Base-by-base conservation (phyloP, 1,139 yeast species). In the Suhomyces wounanorum region DNA sequence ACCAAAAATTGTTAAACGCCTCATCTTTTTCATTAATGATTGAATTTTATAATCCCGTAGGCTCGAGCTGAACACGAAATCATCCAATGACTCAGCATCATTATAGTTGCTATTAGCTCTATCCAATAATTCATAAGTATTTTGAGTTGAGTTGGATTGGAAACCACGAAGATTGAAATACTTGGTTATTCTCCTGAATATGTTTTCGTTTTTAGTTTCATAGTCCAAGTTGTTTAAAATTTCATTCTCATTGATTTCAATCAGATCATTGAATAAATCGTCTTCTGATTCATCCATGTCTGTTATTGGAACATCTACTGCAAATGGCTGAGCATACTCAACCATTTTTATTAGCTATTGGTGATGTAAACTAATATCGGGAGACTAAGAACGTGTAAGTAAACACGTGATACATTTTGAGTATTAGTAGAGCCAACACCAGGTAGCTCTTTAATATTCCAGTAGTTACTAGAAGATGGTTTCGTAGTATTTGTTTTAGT, bases 231-330 rank as follows among this genome's bases (percentile, higher is more conserved):
- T 53, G 36, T 65, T 58, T 14, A 67, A 46, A 18, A 60, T 58
- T 10, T 41, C 45, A 25, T 26, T 44, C 8, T 6, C 14, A 18
- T 33, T n/a, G n/a, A 14, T 14, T 14, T 26, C 35, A 13, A 18
- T 28, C 25, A 60, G 66, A 40, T 68, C 66, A 13, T 58, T 52
- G 54, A 66, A 67, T 6, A 72, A 55, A 48, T 81, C 84, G 49
- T 82, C 85, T 9, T 77, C 83, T 1, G 66, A 68, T 8, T 75
- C 84, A 57, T 84, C 88, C 51, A 84, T 67, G 57, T 83, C 78
- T 0, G 85, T 79, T 13, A 84, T 74, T 0, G 88, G 89, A 2
- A 81, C 66, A 56, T 84, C 89, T 8, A 76, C 82, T 1, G 66
- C 66, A 56, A 78, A 81, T 1, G 68, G 64, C 6, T 55, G 31